phyloP scores from a whole-genome alignment of 495 filamentous ascomycete genomes.

The Diplogelasinospora grovesii region DNA sequence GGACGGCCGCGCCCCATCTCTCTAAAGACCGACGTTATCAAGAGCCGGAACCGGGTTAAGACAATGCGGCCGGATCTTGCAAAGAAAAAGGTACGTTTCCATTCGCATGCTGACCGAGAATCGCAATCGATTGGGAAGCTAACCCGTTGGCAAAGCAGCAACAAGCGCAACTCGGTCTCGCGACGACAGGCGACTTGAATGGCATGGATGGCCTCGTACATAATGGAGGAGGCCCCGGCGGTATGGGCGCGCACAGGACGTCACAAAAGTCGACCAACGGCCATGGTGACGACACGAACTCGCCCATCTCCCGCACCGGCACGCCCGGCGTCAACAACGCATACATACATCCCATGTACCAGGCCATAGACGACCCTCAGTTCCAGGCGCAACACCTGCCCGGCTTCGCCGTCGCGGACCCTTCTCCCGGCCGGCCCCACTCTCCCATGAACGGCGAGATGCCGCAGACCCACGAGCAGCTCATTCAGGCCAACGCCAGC shows the following conservation, averaged over 20 bases:
- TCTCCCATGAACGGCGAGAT: slow-evolving; percentile 67
- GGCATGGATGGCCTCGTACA: slow-evolving; percentile 44
- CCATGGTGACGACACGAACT: slow-evolving; percentile 71
- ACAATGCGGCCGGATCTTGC: slow-evolving; percentile 67
- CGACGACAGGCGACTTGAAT: slow-evolving; percentile 49
- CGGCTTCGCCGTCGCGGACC: slow-evolving; percentile 47
- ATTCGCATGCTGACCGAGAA: too few relatives aligned
- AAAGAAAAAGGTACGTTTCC: slow-evolving; percentile 66
- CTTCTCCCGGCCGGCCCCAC: slow-evolving; percentile 59
- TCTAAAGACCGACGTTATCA: slow-evolving; percentile 98
- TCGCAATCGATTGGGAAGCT: slow-evolving; percentile 4
- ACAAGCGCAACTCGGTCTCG: slow-evolving; percentile 41
- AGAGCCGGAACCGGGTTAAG: slow-evolving; percentile 97
- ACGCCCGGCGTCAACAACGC: slow-evolving; percentile 65
- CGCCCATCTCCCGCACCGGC: slow-evolving; percentile 78
- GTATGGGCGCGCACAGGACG: slow-evolving; percentile 46
- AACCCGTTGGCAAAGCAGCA: slow-evolving; percentile 4
- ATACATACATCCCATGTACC: slow-evolving; percentile 59
- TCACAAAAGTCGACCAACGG: slow-evolving; percentile 68
- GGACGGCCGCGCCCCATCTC: slow-evolving; percentile 87
- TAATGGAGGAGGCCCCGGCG: slow-evolving; percentile 27
- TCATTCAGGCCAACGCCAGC: slow-evolving; percentile 68
- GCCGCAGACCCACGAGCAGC: slow-evolving; percentile 71
- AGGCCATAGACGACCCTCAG: slow-evolving; percentile 58
- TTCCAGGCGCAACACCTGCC: slow-evolving; percentile 44